Base-by-base conservation (phyloP, 306 rosid species). In the Cicer bijugum region DNA sequence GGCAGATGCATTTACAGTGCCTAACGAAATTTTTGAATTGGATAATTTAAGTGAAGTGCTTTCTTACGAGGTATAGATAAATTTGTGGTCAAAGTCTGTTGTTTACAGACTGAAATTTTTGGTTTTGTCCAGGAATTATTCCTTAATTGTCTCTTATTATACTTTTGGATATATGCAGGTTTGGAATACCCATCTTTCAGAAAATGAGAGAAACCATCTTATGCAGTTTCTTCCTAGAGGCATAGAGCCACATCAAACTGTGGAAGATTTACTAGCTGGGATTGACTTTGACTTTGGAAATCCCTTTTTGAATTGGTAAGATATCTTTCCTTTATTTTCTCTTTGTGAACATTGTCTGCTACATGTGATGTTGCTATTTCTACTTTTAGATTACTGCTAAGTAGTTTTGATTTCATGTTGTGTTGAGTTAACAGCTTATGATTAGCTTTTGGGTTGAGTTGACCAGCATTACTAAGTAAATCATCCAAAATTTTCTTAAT, bases 101-200 rank as follows among this genome's bases (percentile, higher is more conserved):
- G 4, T 42, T 56, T 71, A 9, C 76, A 12, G 57, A 45, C 75
- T 71, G 58, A 46, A 46, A 61, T 38, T 44, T 48, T 44, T 15
- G 43, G 53, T 61, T 9, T 20, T 19, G 19, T 77, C 48, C 12
- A 12, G 50, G 56, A 74, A 19, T 75, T 45, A 8, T 77, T 56
- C 75, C 42, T 56, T 45, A 74, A 74, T 68, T 6, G 9, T 60
- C 57, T 70, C 73, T 6, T 55, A 12, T 72, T 60, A 16, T 82
- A 33, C 42, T 63, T 82, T 63, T 78, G 72, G 67, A 46, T 68
- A 74, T 28, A 81, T 85, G 76, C 89, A 94, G 99, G 92, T 86
- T 68, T 94, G 99, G 99, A 86, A 81, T 73, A 83, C 86, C 28
- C 76, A 78, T 84, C 91, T 94, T 44, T 87, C 97, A 17, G 93